Percentiles rank a stretch among this genome's conserved stretches.
phyloP scores from a whole-genome alignment of 2,329 filamentous ascomycete genomes.

The Aschersonia sp. region DNA sequence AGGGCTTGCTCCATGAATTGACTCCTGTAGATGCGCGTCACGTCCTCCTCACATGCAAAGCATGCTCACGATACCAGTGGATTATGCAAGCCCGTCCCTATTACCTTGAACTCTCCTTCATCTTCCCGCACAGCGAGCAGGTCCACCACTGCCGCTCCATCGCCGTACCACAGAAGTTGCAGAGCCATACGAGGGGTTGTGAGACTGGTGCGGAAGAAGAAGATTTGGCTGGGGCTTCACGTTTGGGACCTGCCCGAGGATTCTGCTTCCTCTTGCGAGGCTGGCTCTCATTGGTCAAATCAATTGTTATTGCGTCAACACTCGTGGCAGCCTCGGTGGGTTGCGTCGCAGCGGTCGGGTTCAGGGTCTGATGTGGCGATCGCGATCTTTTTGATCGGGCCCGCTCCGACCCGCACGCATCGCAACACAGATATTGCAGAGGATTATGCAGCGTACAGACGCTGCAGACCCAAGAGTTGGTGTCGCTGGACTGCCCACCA shows the following conservation, averaged over 20 bases:
- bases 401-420: constrained; percentile 37
- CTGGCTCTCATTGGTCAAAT: too few relatives aligned
- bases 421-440: constrained; percentile 34
- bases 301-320: too few relatives aligned
- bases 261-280: too few relatives aligned
- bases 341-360: constrained; percentile 4
- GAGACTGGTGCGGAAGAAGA: constrained; percentile 4
- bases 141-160: constrained; percentile 44
- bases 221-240: constrained; percentile 3
- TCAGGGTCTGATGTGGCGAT: constrained; percentile 4
- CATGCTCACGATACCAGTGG: too few relatives aligned
- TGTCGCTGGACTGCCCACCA: not conserved
- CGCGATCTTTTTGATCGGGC: constrained; percentile 6
- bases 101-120: constrained; percentile 32
- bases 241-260: too few relatives aligned
- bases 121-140: constrained; percentile 37
- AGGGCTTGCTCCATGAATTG: too few relatives aligned
- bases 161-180: constrained; percentile 32
- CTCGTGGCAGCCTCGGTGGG: not conserved
- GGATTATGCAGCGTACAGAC: constrained; percentile 45
- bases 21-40: too few relatives aligned
- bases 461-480: constrained; percentile 34
- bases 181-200: constrained; percentile 29
- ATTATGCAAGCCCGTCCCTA: too few relatives aligned
- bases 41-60: too few relatives aligned